phyloP scores from a whole-genome alignment of 345 rosid species.

The Salix brachista region DNA sequence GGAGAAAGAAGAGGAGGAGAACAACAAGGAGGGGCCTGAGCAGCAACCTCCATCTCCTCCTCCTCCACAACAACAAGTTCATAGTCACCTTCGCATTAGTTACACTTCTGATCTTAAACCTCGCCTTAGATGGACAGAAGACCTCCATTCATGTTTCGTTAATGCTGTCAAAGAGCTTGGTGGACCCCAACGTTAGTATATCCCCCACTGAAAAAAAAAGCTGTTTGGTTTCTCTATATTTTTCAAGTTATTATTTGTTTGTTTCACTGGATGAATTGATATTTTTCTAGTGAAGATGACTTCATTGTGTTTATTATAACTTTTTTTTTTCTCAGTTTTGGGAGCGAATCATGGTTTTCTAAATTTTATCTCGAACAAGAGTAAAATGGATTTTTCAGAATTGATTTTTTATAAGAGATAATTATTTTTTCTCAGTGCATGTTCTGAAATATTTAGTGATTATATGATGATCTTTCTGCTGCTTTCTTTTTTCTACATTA shows the following conservation, averaged over 20 bases:
- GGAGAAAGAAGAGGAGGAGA: background rate
- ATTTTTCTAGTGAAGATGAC: background rate
- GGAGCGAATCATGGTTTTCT: background rate
- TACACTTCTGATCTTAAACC: background rate
- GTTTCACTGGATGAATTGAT: background rate
- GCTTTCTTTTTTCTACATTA: background rate
- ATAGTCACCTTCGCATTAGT: background rate
- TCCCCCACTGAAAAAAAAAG: background rate
- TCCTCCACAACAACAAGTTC: too few relatives aligned
- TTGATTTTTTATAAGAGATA: background rate
- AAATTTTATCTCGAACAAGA: background rate
- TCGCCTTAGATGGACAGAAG: conserved; percentile 16
- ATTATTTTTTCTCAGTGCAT: background rate
- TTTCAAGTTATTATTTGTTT: background rate
- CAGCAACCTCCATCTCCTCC: background rate
- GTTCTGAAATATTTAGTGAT: background rate
- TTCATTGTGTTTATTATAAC: background rate
- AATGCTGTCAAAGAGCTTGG: conserved; percentile 22
- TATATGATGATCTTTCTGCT: background rate
- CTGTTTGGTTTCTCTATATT: background rate
- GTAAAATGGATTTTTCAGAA: background rate
- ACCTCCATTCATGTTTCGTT: conserved; percentile 19
- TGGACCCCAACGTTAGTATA: conserved; percentile 28
- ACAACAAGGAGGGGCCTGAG: background rate
- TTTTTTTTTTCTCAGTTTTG: background rate